Evolutionary conservation across 768 basidiomycete species (phyloP), one percentile per base, ranked within the genome.

Genomic region (Lentinula detonsa): DNA sequence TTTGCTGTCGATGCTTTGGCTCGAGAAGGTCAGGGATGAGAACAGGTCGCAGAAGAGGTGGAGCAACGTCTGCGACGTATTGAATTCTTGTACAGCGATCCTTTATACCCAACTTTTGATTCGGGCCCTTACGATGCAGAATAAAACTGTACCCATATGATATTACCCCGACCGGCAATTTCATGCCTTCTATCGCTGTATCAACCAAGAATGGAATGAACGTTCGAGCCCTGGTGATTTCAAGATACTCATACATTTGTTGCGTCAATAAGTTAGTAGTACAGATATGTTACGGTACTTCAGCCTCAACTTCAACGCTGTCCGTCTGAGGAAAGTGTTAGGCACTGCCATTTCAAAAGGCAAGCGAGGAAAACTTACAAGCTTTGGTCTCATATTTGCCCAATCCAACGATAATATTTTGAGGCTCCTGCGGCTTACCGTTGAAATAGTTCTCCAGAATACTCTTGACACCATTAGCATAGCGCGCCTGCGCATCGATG

Each of bases 401-500:
- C 48, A 85, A 64, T 37, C 84, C 86, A 60, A 94, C 81, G 68
- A 95, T 97, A 74, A 97, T 73, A 77, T 95, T 91, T 62, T 80
- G 83, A 0, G 87, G 83, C 7, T 90, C 85, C 73, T 96, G 93
- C 1, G 80, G 71, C 72, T 86, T 85, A 63, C 72, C 75, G 13
- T 68, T 68, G 62, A 91, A 67, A 76, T 86, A 93, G 73, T 89
- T 88, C 60, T 85, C 79, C 59, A 93, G 77, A 70, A 93, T 93
- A 64, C 75, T 78, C 76, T 76, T 84, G 31, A 84, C 78, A 13
- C 91, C 92, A 49, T 75, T 73, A 15, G 93, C 93, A 70, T 97
- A 96, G 52, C 93, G 88, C 33, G 79, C 82, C 75, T 95, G 93
- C 2, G 93, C 93, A 68, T 95, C 93, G 63, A 94, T 83, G 23